A percentile compares a stretch with the other conserved stretches of the same genome.
phyloP scores from a whole-genome alignment of 495 filamentous ascomycete species.

The Oleoguttula mirabilis region DNA sequence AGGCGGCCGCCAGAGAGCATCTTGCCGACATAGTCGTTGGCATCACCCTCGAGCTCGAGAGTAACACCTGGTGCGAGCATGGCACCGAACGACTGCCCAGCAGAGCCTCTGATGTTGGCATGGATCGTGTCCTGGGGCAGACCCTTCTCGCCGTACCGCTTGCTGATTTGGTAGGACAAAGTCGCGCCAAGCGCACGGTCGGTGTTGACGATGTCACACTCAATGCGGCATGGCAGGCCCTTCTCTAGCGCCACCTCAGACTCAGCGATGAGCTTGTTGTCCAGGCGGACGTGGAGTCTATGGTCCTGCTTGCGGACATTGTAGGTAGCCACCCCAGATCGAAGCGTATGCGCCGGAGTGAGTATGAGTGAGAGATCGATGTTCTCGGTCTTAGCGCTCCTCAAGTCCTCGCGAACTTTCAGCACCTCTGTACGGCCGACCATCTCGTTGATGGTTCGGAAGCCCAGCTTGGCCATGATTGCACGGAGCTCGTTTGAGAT shows the following conservation, averaged over 20 bases:
- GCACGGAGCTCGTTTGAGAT: slow-evolving; percentile 93
- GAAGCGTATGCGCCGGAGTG: slow-evolving; percentile 89
- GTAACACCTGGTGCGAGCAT: slow-evolving; percentile 93
- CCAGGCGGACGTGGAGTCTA: slow-evolving; percentile 79
- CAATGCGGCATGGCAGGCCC: slow-evolving; percentile 85
- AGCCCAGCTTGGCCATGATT: slow-evolving; percentile 94
- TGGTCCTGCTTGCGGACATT: slow-evolving; percentile 99
- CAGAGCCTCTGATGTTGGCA: slow-evolving; percentile 96
- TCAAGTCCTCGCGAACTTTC: slow-evolving; percentile 76
- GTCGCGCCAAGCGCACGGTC: slow-evolving; percentile 92
- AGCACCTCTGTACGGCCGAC: slow-evolving; percentile 86
- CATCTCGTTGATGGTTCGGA: slow-evolving; percentile 97
- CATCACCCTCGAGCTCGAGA: slow-evolving; percentile 90
- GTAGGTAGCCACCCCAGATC: slow-evolving; percentile 94
- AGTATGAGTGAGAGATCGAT: slow-evolving; percentile 93
- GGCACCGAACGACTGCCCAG: slow-evolving; percentile 94
- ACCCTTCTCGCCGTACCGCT: slow-evolving; percentile 80
- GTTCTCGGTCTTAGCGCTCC: slow-evolving; percentile 79
- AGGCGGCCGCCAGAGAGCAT: slow-evolving; percentile 90
- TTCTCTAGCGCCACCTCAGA: slow-evolving; percentile 95
- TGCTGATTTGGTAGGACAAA: slow-evolving; percentile 92
- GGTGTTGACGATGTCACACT: slow-evolving; percentile 97
- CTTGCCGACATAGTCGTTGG: slow-evolving; percentile 98
- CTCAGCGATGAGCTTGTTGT: slow-evolving; percentile 98
- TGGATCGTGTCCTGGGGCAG: slow-evolving; percentile 92